phyloP scores from a whole-genome alignment of 1,284 basidiomycete species.

The Fomitopsis betulina region DNA sequence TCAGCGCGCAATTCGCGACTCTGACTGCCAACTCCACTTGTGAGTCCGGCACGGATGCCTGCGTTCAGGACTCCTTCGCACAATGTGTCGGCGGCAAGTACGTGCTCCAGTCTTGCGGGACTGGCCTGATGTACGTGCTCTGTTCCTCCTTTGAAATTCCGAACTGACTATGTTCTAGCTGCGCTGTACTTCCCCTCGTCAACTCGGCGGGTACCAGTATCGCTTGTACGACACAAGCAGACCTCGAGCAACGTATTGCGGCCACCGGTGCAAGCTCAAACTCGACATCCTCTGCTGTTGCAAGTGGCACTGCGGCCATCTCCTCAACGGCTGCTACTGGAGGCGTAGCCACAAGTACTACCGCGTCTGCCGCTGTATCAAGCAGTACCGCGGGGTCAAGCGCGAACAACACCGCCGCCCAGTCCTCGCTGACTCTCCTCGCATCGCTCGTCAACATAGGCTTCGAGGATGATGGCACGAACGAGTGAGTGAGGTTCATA shows the following conservation, averaged over 20 bases:
- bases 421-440: constrained; percentile 27
- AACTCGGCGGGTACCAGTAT: constrained; percentile 40
- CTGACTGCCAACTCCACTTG: constrained; percentile 40
- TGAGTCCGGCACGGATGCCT: constrained; percentile 40
- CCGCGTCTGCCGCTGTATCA: constrained; percentile 1
- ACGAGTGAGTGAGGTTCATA: constrained; percentile 17
- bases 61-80: constrained; percentile 41
- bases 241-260: constrained; percentile 35
- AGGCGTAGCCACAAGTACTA: constrained; percentile 9
- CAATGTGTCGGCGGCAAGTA: constrained; percentile 49
- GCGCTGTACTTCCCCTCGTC: constrained; percentile 49
- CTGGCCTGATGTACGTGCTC: constrained; percentile 37
- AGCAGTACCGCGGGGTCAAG: not conserved
- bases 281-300: constrained; percentile 4
- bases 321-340: constrained; percentile 8
- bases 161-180: constrained; percentile 28
- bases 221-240: constrained; percentile 40
- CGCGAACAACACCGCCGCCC: constrained; percentile 19
- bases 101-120: constrained; percentile 35
- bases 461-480: constrained; percentile 35
- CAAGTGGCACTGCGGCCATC: not conserved
- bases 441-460: constrained; percentile 23
- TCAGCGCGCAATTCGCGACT: constrained; percentile 41
- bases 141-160: not conserved
- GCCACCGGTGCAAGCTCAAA: constrained; percentile 32